phyloP scores from a whole-genome alignment of 2,329 filamentous ascomycete species.

The Pyrenochaeta sp. region DNA sequence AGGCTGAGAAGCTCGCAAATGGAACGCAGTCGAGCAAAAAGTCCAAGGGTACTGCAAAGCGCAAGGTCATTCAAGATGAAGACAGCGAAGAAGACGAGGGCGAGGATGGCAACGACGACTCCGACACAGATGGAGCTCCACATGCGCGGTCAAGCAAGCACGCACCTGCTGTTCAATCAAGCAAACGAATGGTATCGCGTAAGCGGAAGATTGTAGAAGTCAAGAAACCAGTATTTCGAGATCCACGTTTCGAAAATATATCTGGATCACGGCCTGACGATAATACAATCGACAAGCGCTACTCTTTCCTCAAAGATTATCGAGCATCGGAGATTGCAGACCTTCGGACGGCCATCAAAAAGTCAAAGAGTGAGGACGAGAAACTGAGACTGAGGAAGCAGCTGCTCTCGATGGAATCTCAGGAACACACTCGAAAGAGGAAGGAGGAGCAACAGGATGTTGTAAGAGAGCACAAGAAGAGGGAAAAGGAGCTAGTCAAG shows the following conservation, averaged over 20 bases:
- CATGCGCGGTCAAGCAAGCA: conserved; percentile 77
- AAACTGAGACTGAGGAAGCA: conserved; percentile 76
- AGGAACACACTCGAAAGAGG: conserved; percentile 73
- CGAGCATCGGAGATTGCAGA: conserved; percentile 82
- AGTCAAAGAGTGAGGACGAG: conserved; percentile 69
- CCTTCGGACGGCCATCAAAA: conserved; percentile 73
- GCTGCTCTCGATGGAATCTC: conserved; percentile 80
- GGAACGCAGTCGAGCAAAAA: conserved; percentile 31
- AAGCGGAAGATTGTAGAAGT: conserved; percentile 75
- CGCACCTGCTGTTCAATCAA: conserved; percentile 83
- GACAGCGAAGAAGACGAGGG: conserved; percentile 35
- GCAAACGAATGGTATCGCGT: conserved; percentile 83
- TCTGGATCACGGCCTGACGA: conserved; percentile 64
- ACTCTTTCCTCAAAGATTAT: conserved; percentile 89
- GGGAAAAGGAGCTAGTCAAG: conserved; percentile 84
- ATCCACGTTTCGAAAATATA: conserved; percentile 86
- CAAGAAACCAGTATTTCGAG: conserved; percentile 70
- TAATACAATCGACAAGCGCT: conserved; percentile 72
- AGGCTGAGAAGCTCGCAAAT: conserved; percentile 48
- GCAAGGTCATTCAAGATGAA: conserved; percentile 17
- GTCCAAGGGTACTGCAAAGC: conserved; percentile 23
- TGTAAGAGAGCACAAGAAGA: conserved; percentile 76
- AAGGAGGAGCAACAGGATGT: conserved; percentile 76
- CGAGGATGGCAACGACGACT: conserved; percentile 43
- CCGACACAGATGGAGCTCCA: conserved; percentile 45